Percentiles rank a stretch among this genome's conserved stretches.
Evolutionary conservation across 495 filamentous ascomycete species (phyloP).

Genomic region (Hypoxylon cercidicola): DNA sequence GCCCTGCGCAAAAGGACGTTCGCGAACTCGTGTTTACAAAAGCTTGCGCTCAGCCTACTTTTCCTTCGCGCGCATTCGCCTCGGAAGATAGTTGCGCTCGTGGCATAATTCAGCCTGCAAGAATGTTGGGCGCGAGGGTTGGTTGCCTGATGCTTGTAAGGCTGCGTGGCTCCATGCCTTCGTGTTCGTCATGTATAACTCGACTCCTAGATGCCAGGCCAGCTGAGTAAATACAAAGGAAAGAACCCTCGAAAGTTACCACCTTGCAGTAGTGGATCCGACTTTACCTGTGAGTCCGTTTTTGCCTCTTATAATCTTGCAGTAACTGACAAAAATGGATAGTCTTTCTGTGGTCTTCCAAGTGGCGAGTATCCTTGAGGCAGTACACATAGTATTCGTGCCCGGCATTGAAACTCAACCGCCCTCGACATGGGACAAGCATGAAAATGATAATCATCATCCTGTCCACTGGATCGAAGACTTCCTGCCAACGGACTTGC

Average conservation of each 20-base stretch:
- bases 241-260: neutral
- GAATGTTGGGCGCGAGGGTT: neutral
- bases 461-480: neutral
- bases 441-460: neutral
- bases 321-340: too few relatives aligned
- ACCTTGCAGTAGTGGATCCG: neutral
- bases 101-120: neutral
- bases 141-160: neutral
- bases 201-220: neutral
- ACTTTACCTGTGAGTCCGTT: neutral
- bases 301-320: neutral
- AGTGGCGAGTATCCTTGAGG: neutral
- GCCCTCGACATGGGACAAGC: neutral
- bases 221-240: neutral
- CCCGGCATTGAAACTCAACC: neutral
- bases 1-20: neutral
- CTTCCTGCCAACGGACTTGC: neutral
- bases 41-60: neutral
- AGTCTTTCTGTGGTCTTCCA: too few relatives aligned
- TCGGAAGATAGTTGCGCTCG: too few relatives aligned
- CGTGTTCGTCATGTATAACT: conserved; percentile 1
- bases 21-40: neutral
- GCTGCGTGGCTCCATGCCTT: neutral
- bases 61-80: too few relatives aligned
- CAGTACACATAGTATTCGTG: neutral